Base-by-base conservation (phyloP, 2,329 filamentous ascomycete species). In the Ilyonectria robusta region DNA sequence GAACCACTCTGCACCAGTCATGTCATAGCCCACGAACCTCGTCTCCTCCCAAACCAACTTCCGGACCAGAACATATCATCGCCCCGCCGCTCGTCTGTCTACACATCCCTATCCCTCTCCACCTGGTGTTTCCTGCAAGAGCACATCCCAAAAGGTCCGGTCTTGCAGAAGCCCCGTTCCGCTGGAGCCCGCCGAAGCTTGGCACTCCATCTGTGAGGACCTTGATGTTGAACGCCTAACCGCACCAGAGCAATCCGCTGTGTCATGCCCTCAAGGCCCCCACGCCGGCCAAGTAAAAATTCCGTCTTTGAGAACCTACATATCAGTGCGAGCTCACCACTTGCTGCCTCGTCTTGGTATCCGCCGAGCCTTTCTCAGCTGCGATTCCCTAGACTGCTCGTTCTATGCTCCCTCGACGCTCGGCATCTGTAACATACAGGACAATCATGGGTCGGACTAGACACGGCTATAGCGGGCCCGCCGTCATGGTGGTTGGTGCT, bases 381-480 rank as follows among this genome's bases (percentile, higher is more conserved):
- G 37, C 31, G 11, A 33, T 31, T 15, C 23, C 15, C n/a, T 33
- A n/a, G n/a, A 54, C 40, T 31, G 9, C 21, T 15, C 33, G 42
- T 56, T 35, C 35, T 50, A 67, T 71, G 69, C 48, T 31, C 50
- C 15, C 23, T 23, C 15, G 40, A 37, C 48, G 42, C 51, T 37
- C 47, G 35, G 44, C 47, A 37, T 51, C 48, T 6, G 31, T 40
- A 40, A 31, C 51, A 35, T 42, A 29, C 54, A 37, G 55, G 17
- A 55, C 42, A 48, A 71, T 44, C 67, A 73, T 75, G 72, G 53
- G 61, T 26, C 61, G 68, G 21, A 53, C 64, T 55, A 67, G 62
- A 51, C 42, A 29, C 23, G 53, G 65, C 37, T 67, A 66, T 51
- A 19, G 65, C 44, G 66, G 65, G 42, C 67, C 67, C 21, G 59